These are phyloP conservation scores for Glycyrrhiza uralensis DNA, from an alignment of 306 rosid species.

Conservation along the genomic window DNA sequence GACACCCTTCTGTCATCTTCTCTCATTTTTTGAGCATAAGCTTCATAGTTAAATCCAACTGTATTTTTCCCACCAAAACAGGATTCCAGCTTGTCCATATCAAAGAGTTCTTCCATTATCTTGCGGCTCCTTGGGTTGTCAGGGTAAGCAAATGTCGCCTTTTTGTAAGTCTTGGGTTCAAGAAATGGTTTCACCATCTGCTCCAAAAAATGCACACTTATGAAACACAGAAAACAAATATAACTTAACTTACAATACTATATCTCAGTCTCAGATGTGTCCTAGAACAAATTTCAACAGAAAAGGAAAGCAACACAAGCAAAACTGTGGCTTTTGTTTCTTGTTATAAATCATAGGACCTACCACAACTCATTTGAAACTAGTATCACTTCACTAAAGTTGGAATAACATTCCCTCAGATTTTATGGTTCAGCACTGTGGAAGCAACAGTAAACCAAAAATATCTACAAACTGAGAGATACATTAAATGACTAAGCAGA, in stretches of 20 bases:
- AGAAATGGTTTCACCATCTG: slow-evolving; percentile 84
- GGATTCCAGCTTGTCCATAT: slow-evolving; percentile 55
- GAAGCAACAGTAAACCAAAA: slow-evolving; percentile 1
- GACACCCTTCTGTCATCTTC: slow-evolving; percentile 56
- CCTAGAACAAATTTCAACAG: background rate
- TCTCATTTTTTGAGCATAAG: slow-evolving; percentile 52
- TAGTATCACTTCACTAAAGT: background rate
- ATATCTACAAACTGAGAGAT: background rate
- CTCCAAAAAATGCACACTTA: slow-evolving; percentile 6
- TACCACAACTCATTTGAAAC: background rate
- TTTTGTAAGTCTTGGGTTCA: slow-evolving; percentile 62
- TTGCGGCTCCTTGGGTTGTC: slow-evolving; percentile 49
- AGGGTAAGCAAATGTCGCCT: slow-evolving; percentile 68
- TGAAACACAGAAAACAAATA: background rate
- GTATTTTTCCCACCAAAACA: slow-evolving; percentile 62
- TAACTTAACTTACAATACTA: background rate
- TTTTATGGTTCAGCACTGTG: background rate
- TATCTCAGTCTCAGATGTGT: background rate
- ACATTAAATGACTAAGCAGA: background rate
- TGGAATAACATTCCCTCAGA: background rate
- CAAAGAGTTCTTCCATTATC: slow-evolving; percentile 64
- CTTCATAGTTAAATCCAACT: slow-evolving; percentile 41
- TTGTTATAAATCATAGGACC: background rate
- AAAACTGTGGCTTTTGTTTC: background rate
- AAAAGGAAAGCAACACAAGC: background rate